A percentile compares a stretch with the other conserved stretches of the same genome.
These are phyloP conservation scores for Trametes coccinea DNA, from an alignment of 768 basidiomycete genomes.

Conservation along the genomic window DNA sequence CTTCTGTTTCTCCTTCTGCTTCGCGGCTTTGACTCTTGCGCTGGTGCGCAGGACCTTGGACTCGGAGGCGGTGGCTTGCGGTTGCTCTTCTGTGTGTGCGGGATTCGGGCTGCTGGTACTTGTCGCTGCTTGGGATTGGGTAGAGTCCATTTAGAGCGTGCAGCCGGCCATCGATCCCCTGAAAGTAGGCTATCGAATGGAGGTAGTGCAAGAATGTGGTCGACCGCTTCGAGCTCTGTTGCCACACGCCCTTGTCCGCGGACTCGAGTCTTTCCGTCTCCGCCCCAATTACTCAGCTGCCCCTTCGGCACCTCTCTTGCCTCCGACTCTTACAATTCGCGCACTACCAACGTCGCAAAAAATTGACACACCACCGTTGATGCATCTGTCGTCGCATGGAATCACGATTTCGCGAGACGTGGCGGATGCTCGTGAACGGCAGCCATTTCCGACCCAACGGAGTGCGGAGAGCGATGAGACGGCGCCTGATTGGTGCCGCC, in stretches of 20 bases:
- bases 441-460: too few species aligned
- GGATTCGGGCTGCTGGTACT: conserved; percentile 58
- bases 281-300: conserved; percentile 19
- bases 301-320: not conserved
- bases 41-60: conserved; percentile 68
- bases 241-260: conserved; percentile 21
- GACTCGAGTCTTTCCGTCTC: conserved; percentile 10
- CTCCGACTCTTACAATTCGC: not conserved
- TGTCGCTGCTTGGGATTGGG: conserved; percentile 75
- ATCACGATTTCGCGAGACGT: not conserved
- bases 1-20: conserved; percentile 64
- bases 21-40: conserved; percentile 69
- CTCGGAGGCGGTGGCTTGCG: conserved; percentile 45
- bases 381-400: too few species aligned
- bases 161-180: conserved; percentile 78
- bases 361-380: too few species aligned
- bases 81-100: conserved; percentile 42
- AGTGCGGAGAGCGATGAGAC: not conserved
- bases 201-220: conserved; percentile 19
- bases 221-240: conserved; percentile 9
- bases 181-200: conserved; percentile 28
- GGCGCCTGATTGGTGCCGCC: not conserved
- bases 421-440: too few species aligned
- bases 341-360: not conserved
- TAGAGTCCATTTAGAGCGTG: conserved; percentile 91